A percentile compares a stretch with the other conserved stretches of the same genome.
Conservation (phyloP, 257 asterid species). For the Cruciata laevipes region DNA sequence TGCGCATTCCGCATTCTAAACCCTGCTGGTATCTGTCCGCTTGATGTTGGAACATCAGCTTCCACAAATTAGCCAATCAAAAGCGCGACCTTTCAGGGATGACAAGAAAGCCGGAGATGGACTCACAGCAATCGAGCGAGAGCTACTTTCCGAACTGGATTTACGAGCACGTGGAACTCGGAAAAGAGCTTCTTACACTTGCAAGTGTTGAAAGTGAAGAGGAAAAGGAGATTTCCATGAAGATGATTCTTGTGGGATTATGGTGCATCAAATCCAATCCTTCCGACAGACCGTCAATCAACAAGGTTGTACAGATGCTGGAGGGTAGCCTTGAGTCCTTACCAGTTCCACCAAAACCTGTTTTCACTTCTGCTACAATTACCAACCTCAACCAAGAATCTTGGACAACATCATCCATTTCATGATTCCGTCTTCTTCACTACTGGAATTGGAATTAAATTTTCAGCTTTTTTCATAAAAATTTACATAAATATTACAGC, state of each 20-base stretch:
- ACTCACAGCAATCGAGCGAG: constrained; percentile 24
- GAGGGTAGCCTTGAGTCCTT: constrained; percentile 43
- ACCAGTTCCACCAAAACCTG: constrained; percentile 49
- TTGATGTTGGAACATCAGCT: too few relatives aligned
- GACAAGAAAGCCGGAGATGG: constrained; percentile 23
- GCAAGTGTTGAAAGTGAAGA: constrained; percentile 20
- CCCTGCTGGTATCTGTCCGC: too few relatives aligned
- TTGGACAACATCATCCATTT: constrained; percentile 6
- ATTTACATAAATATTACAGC: too few relatives aligned
- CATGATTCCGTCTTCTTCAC: too few relatives aligned
- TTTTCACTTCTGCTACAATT: constrained; percentile 16
- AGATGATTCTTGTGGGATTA: constrained; percentile 51
- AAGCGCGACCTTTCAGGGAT: too few relatives aligned
- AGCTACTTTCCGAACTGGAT: constrained; percentile 41
- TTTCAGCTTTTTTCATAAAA: too few relatives aligned
- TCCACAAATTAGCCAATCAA: too few relatives aligned
- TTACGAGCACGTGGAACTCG: constrained; percentile 31
- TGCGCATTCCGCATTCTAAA: too few relatives aligned
- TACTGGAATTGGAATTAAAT: too few relatives aligned
- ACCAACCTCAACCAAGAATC: constrained; percentile 8
- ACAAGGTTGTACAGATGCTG: constrained; percentile 52
- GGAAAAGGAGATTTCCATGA: constrained; percentile 36
- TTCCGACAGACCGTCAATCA: constrained; percentile 49
- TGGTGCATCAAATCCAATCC: constrained; percentile 68
- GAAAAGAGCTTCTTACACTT: constrained; percentile 17